Percentiles rank a stretch among this genome's conserved stretches.
Evolutionary conservation across 768 basidiomycete species (phyloP).

Genomic region (Dioszegia aurantiaca): DNA sequence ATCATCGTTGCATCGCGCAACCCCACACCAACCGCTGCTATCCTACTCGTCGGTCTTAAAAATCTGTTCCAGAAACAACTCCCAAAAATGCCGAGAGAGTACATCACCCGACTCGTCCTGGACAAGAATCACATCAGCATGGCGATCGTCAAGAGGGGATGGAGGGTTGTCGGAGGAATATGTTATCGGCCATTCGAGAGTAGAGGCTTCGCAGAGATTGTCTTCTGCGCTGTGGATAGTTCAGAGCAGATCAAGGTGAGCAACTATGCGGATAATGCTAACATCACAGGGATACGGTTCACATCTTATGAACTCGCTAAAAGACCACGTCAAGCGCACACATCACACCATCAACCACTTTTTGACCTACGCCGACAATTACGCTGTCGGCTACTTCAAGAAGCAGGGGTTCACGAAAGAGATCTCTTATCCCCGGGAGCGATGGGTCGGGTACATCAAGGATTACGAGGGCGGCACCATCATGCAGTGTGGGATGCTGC

Average conservation of each 20-base stretch:
- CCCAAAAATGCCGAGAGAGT: constrained; percentile 98
- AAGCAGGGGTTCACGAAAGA: constrained; percentile 99
- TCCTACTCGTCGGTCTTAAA: constrained; percentile 91
- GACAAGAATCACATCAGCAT: constrained; percentile 88
- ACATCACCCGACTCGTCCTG: constrained; percentile 91
- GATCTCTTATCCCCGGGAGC: constrained; percentile 80
- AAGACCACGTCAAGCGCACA: constrained; percentile 77
- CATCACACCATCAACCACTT: constrained; percentile 90
- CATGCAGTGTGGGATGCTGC: constrained; percentile 91
- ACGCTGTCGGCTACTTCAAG: constrained; percentile 97
- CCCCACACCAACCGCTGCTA: constrained; percentile 64
- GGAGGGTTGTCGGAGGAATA: constrained; percentile 95
- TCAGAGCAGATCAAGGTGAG: constrained; percentile 94
- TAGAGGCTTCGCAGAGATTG: constrained; percentile 93
- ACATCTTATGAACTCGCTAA: constrained; percentile 98
- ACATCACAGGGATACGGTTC: constrained; percentile 82
- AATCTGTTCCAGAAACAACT: constrained; percentile 95
- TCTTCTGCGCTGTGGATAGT: constrained; percentile 95
- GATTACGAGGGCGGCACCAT: constrained; percentile 99
- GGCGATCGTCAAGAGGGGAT: constrained; percentile 90
- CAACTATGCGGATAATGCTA: background rate
- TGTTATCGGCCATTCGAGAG: constrained; percentile 95
- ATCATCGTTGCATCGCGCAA: constrained; percentile 79
- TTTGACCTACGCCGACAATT: constrained; percentile 97
- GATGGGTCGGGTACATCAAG: constrained; percentile 99